phyloP scores from a whole-genome alignment of 805 yeast genomes.

The Starmerella sirachaensis region DNA sequence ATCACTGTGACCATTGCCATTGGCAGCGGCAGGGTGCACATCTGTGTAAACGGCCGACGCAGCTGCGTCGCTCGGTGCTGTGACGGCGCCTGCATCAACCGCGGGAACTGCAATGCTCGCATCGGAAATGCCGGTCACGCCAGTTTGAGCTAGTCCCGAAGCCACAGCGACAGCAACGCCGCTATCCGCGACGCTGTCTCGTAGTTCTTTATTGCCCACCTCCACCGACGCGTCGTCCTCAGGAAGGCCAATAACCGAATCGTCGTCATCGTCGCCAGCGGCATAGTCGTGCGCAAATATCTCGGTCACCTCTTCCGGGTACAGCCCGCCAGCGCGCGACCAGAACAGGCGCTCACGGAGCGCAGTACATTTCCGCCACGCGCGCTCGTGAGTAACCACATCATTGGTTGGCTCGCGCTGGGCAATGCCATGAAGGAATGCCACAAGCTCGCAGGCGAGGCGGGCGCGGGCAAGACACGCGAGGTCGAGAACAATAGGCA shows the following conservation, averaged over 20 bases:
- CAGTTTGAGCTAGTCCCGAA: too few species aligned
- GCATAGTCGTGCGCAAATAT: constrained; percentile 1
- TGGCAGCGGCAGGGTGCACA: too few species aligned
- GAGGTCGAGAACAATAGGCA: constrained; percentile 49
- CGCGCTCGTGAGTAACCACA: constrained; percentile 32
- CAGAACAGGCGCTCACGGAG: constrained; percentile 68
- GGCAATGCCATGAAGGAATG: constrained; percentile 55
- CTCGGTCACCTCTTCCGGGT: constrained; percentile 12
- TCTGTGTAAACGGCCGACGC: too few species aligned
- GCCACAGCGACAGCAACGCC: too few species aligned
- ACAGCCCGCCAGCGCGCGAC: constrained; percentile 55
- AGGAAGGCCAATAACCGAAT: not conserved
- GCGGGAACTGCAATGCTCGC: too few species aligned
- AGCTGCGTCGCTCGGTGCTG: too few species aligned
- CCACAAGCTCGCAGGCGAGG: constrained; percentile 70
- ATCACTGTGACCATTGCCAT: too few species aligned
- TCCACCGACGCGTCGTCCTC: not conserved
- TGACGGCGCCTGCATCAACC: too few species aligned
- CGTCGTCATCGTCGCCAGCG: constrained; percentile 2
- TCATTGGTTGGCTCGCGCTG: constrained; percentile 50
- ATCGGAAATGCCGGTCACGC: too few species aligned
- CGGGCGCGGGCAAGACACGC: constrained; percentile 71
- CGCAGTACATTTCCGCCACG: constrained; percentile 54
- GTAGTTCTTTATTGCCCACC: too few species aligned
- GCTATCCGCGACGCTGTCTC: too few species aligned